phyloP scores from a whole-genome alignment of 2,329 filamentous ascomycete species.

The Aspergillus latus region DNA sequence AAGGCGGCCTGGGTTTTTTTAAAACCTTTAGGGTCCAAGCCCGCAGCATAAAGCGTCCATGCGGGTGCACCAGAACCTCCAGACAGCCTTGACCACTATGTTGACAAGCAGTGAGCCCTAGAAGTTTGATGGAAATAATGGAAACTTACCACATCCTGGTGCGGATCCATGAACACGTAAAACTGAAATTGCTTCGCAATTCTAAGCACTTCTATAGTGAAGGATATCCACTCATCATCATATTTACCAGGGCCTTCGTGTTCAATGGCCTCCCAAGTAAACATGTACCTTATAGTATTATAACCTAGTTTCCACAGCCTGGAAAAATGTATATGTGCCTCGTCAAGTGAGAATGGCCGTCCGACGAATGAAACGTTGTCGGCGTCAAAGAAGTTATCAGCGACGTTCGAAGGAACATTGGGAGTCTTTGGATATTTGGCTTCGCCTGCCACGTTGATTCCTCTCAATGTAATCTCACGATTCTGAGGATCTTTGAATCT shows the following conservation, averaged over 20 bases:
- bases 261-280: conserved; percentile 99
- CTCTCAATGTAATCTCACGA: conserved; percentile 82
- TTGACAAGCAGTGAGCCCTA: conserved; percentile 28
- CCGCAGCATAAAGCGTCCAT: conserved; percentile 96
- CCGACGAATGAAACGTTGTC: conserved; percentile 87
- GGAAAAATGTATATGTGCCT: conserved; percentile 83
- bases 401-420: conserved; percentile 74
- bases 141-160: conserved; percentile 83
- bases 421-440: conserved; percentile 84
- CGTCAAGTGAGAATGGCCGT: conserved; percentile 77
- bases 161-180: conserved; percentile 97
- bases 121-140: background rate
- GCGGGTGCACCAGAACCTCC: conserved; percentile 94
- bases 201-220: conserved; percentile 81
- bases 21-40: conserved; percentile 83
- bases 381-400: conserved; percentile 83
- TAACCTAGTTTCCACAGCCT: conserved; percentile 86
- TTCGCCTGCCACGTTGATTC: conserved; percentile 91
- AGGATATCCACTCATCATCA: conserved; percentile 88
- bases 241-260: conserved; percentile 86
- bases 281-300: conserved; percentile 94
- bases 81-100: conserved; percentile 85
- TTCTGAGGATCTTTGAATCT: conserved; percentile 79
- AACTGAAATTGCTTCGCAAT: conserved; percentile 88
- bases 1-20: conserved; percentile 84